Evolutionary conservation across 805 yeast species (phyloP).

Genomic region (Phaffomyces opuntiae): DNA sequence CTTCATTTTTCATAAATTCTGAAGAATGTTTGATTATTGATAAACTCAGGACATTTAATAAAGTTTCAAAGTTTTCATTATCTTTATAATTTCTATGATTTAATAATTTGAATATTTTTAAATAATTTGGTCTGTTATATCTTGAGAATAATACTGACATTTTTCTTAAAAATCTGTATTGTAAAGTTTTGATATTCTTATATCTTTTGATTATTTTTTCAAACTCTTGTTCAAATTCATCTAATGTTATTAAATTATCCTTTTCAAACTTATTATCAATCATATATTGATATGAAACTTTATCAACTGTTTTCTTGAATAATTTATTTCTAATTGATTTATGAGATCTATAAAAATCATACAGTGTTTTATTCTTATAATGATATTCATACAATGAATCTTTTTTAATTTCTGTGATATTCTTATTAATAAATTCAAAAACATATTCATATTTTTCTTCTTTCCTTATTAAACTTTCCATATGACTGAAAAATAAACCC

Average conservation of each 20-base stretch:
- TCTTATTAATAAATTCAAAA: background rate
- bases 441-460: background rate
- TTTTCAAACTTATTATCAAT: background rate
- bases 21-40: conserved; percentile 3
- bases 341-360: conserved; percentile 3
- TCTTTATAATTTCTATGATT: background rate
- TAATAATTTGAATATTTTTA: conserved; percentile 1
- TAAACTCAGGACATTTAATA: conserved; percentile 5
- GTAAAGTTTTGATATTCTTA: background rate
- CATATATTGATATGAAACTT: conserved; percentile 1
- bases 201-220: background rate
- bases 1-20: conserved; percentile 2
- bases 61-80: conserved; percentile 4
- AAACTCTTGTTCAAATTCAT: conserved; percentile 1
- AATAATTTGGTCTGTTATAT: background rate
- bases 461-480: background rate
- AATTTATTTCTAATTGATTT: conserved; percentile 1
- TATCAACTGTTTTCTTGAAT: background rate
- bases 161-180: conserved; percentile 3
- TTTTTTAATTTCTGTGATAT: background rate
- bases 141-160: conserved; percentile 1
- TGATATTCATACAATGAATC: background rate
- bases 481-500: background rate
- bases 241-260: background rate
- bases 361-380: background rate